These are phyloP conservation scores for Goffeauzyma gilvescens DNA, from an alignment of 768 basidiomycete species.

Conservation along the genomic window DNA sequence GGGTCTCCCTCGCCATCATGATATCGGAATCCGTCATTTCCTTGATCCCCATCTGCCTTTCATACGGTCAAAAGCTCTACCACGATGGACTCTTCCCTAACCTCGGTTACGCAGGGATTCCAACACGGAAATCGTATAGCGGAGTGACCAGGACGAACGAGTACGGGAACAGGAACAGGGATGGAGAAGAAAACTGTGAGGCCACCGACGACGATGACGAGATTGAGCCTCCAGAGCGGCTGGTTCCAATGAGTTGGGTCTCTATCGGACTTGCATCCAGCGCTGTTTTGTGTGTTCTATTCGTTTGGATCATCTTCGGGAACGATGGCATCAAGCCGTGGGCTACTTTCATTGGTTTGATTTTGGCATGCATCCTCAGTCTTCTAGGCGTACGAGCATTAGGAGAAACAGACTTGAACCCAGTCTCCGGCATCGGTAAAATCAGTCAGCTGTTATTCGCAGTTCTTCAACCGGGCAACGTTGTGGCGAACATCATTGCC, in stretches of 20 bases:
- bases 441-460: slow-evolving; percentile 87
- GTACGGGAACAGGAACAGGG: not conserved
- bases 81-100: not conserved
- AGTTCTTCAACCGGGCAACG: slow-evolving; percentile 79
- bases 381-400: slow-evolving; percentile 82
- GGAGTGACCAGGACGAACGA: too few relatives aligned
- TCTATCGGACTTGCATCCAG: slow-evolving; percentile 45
- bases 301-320: slow-evolving; percentile 81
- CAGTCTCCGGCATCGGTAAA: slow-evolving; percentile 63
- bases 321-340: slow-evolving; percentile 80
- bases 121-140: not conserved
- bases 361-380: slow-evolving; percentile 63
- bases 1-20: slow-evolving; percentile 90
- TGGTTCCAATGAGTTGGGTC: slow-evolving; percentile 69
- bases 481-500: slow-evolving; percentile 94
- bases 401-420: slow-evolving; percentile 74
- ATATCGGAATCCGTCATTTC: slow-evolving; percentile 76
- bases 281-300: slow-evolving; percentile 47
- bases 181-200: slow-evolving; percentile 8
- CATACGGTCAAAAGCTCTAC: slow-evolving; percentile 26
- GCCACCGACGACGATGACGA: slow-evolving; percentile 48
- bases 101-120: not conserved
- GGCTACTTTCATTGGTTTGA: slow-evolving; percentile 73
- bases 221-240: slow-evolving; percentile 44
- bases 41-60: slow-evolving; percentile 51